Evolutionary conservation across 192 early-diverging fungal genomes (phyloP).

Genomic region (Dissophora ornata): DNA sequence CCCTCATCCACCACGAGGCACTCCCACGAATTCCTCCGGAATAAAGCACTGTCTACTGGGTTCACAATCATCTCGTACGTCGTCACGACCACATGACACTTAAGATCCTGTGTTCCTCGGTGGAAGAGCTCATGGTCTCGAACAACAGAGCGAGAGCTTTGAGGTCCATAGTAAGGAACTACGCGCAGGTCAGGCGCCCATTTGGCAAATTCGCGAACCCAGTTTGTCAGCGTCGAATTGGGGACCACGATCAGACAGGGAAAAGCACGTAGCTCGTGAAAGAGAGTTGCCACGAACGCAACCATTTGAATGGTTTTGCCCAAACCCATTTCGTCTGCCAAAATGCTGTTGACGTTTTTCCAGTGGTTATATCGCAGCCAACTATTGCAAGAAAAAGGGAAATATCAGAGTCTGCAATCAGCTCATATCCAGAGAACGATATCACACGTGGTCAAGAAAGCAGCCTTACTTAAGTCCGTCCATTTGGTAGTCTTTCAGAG

Average conservation of each 20-base stretch:
- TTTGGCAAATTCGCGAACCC: constrained; percentile 76
- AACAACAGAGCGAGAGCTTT: constrained; percentile 58
- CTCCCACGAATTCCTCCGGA: constrained; percentile 66
- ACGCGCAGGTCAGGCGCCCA: constrained; percentile 75
- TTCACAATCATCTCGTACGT: constrained; percentile 72
- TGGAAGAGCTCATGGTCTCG: constrained; percentile 65
- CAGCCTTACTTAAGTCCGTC: constrained; percentile 65
- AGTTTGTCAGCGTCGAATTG: constrained; percentile 71
- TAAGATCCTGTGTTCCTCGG: constrained; percentile 35
- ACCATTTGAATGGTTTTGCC: constrained; percentile 84
- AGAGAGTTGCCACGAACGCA: constrained; percentile 62
- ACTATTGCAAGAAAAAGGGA: constrained; percentile 33
- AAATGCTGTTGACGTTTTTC: constrained; percentile 65
- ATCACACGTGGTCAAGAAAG: too few relatives aligned
- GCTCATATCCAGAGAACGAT: too few relatives aligned
- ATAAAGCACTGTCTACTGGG: constrained; percentile 53
- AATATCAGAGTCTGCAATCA: not conserved
- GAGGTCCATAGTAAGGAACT: constrained; percentile 66
- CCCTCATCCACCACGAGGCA: constrained; percentile 81
- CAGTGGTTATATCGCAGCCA: constrained; percentile 79
- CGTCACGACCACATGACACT: constrained; percentile 78
- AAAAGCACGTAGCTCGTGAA: constrained; percentile 56
- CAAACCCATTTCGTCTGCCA: constrained; percentile 84
- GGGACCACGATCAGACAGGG: constrained; percentile 80
- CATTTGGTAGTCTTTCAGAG: constrained; percentile 74